A percentile compares a stretch with the other conserved stretches of the same genome.
phyloP scores from a whole-genome alignment of 768 basidiomycete species.

The Boletus pseudopeckii region DNA sequence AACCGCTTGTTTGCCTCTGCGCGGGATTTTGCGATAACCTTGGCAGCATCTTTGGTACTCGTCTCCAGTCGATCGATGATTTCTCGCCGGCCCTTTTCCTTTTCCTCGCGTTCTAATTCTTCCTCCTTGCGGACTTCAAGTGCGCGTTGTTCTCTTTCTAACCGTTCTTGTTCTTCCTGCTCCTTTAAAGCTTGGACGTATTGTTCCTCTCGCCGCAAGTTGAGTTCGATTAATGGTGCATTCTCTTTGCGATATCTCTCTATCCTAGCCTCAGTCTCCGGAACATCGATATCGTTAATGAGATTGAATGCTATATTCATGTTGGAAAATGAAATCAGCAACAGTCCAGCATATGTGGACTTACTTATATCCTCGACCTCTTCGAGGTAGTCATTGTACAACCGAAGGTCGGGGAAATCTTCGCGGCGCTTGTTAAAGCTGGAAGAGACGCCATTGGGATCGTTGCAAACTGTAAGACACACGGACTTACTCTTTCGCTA shows the following conservation, averaged over 20 bases:
- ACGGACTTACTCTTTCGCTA: conserved; percentile 76
- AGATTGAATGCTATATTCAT: conserved; percentile 79
- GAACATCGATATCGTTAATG: conserved; percentile 81
- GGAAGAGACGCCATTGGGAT: conserved; percentile 2
- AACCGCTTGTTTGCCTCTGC: conserved; percentile 62
- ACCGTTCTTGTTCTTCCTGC: conserved; percentile 76
- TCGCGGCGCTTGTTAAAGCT: conserved; percentile 95
- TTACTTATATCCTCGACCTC: conserved; percentile 89
- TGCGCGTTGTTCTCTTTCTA: conserved; percentile 67
- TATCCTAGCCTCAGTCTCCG: conserved; percentile 81
- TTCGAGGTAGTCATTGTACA: conserved; percentile 95
- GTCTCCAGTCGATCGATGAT: conserved; percentile 82
- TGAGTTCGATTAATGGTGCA: conserved; percentile 77
- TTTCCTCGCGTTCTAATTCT: conserved; percentile 74
- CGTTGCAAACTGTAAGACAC: background rate
- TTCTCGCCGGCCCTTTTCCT: conserved; percentile 65
- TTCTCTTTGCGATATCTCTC: conserved; percentile 77
- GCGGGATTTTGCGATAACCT: conserved; percentile 66
- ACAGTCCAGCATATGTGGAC: conserved; percentile 16
- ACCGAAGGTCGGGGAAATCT: conserved; percentile 76
- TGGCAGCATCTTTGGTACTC: conserved; percentile 65
- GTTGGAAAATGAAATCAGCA: background rate
- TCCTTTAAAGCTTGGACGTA: conserved; percentile 69
- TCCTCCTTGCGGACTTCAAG: conserved; percentile 62
- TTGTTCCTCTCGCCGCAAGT: conserved; percentile 77